These are phyloP conservation scores for Metarhizium album DNA, from an alignment of 2,329 filamentous ascomycete genomes.

Conservation along the genomic window DNA sequence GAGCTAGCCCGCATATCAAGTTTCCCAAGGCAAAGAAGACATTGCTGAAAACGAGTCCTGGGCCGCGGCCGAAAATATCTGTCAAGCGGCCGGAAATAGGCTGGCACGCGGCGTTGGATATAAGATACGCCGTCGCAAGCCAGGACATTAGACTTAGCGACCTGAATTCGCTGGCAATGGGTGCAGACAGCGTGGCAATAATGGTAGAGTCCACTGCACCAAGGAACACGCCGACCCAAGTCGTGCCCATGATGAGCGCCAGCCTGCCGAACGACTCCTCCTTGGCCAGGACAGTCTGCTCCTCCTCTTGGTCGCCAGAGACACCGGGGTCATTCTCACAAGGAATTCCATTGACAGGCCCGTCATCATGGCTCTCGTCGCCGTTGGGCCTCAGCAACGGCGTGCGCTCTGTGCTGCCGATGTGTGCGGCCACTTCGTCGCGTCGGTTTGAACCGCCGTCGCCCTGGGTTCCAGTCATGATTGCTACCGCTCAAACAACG, in stretches of 20 bases:
- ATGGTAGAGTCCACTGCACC: constrained; percentile 66
- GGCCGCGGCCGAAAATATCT: constrained; percentile 75
- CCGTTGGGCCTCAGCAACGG: constrained; percentile 4
- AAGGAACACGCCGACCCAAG: constrained; percentile 52
- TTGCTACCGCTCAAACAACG: neutral
- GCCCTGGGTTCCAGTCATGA: neutral
- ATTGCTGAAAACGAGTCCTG: constrained; percentile 70
- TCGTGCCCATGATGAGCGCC: constrained; percentile 41
- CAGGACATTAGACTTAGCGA: constrained; percentile 76
- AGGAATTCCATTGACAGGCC: neutral
- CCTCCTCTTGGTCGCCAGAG: constrained; percentile 21
- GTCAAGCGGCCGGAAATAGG: constrained; percentile 77
- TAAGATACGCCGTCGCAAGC: constrained; percentile 80
- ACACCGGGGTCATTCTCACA: constrained; percentile 8
- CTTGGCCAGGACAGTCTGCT: constrained; percentile 36
- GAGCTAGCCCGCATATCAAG: constrained; percentile 68
- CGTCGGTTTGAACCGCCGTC: neutral
- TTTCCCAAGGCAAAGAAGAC: constrained; percentile 72
- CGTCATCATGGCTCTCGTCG: neutral
- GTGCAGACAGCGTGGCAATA: constrained; percentile 73
- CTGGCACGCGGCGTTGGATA: constrained; percentile 79
- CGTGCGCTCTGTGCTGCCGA: constrained; percentile 2
- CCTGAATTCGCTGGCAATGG: constrained; percentile 74
- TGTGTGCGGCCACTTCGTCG: neutral
- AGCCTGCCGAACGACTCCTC: constrained; percentile 38